These are phyloP conservation scores for Rhytidiadelphus loreus DNA, from an alignment of 225 moss, liverwort and hornwort species.

Conservation along the genomic window DNA sequence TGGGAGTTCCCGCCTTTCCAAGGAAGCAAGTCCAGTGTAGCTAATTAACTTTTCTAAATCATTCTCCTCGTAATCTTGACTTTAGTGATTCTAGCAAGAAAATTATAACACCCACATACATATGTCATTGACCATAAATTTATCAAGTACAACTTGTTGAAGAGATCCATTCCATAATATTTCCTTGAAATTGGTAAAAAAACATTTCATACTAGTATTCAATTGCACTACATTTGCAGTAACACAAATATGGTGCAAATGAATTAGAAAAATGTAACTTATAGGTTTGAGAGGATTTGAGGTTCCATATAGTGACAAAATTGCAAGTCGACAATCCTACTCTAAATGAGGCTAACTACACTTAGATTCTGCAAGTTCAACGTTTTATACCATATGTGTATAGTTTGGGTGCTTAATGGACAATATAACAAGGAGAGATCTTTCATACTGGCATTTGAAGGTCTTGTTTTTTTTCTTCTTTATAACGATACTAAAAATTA, in stretches of 20 bases:
- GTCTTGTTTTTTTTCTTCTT: neutral
- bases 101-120: neutral
- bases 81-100: neutral
- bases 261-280: neutral
- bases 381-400: neutral
- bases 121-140: neutral
- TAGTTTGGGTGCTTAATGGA: neutral
- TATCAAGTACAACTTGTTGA: neutral
- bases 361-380: neutral
- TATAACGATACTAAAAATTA: neutral
- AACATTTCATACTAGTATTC: neutral
- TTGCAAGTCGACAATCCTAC: neutral
- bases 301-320: neutral
- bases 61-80: neutral
- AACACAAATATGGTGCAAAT: neutral
- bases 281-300: neutral
- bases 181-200: neutral
- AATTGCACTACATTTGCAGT: neutral
- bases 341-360: neutral
- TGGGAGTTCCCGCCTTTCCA: conserved; percentile 7
- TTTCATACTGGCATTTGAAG: neutral
- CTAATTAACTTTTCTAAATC: neutral
- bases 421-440: neutral
- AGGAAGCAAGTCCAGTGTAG: conserved; percentile 25
- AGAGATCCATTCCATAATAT: neutral